phyloP scores from a whole-genome alignment of 139 green algal species.

The Zygnema cylindricum region DNA sequence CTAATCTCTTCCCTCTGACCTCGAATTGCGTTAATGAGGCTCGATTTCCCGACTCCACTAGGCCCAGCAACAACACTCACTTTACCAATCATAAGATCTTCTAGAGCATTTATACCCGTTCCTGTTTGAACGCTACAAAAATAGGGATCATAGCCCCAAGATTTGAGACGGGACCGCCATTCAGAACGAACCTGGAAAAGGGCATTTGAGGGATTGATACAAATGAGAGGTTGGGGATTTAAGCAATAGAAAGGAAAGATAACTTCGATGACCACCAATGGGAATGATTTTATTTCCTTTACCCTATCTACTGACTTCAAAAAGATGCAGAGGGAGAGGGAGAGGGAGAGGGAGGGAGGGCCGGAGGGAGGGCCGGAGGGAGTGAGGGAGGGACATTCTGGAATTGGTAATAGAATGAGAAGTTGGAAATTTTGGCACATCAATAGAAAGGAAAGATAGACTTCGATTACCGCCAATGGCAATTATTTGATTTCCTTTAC shows the following conservation, averaged over 20 bases:
- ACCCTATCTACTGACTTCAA: too few species aligned
- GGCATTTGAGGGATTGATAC: too few species aligned
- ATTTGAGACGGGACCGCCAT: constrained; percentile 37
- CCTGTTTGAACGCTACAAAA: constrained; percentile 76
- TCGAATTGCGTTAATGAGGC: constrained; percentile 85
- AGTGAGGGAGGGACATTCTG: too few species aligned
- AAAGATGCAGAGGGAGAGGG: neutral
- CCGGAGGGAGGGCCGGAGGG: neutral
- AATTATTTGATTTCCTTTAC: too few species aligned
- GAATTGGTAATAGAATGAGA: too few species aligned
- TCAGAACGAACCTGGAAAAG: constrained; percentile 3
- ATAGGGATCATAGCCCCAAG: constrained; percentile 85
- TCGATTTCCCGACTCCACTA: constrained; percentile 91
- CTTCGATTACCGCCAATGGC: too few species aligned
- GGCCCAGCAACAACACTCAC: constrained; percentile 88
- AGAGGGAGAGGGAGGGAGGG: neutral
- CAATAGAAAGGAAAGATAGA: too few species aligned
- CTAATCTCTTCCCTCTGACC: neutral
- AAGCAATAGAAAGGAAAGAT: too few species aligned
- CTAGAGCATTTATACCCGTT: constrained; percentile 68
- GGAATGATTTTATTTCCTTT: too few species aligned
- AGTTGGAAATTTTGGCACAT: too few species aligned
- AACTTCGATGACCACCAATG: too few species aligned
- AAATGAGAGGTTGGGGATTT: too few species aligned
- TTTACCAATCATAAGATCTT: constrained; percentile 61